Evolutionary conservation across 225 moss, liverwort and hornwort species (phyloP), one percentile per base, ranked within the genome.

Genomic region (Antitrichia curtipendula): DNA sequence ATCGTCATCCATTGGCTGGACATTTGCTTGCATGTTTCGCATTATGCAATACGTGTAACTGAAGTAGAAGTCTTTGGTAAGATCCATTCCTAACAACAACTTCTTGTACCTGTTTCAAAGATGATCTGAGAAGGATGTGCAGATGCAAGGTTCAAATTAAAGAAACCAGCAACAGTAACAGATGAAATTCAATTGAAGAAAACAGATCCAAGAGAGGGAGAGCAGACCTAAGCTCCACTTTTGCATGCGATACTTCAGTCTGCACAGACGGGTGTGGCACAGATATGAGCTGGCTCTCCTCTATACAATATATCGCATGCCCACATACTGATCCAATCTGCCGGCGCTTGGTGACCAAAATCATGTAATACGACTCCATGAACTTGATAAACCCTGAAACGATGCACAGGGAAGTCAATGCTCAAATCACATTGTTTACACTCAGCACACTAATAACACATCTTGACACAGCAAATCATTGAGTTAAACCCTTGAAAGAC

Each of bases 1-100:
- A 50, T 94, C 95, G 87, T 94, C 91, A 71, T 95, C 91, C 78
- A 88, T 82, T 49, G 90, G 82, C 84, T 85, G 92, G 53, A 94
- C 95, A 89, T 96, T 98, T 32, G 95, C 91, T 91, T 98, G 98
- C 90, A 98, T 92, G 81, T 93, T 96, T 82, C 92, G 95, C 98
- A 98, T 98, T 61, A 98, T 93, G 82, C 95, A 93, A 78, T 98
- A 98, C 29, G 97, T 97, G 88, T 98, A 96, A 93, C 98, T 98
- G 91, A 98, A 98, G 95, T 96, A 98, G 78, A 98, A 98, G 88
- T 98, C 98, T 89, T 98, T 98, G 31, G 95, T 98, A 53, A 98
- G 97, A 80, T 97, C 98, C 82, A 98, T 95, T 77, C 97, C 97
- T 81, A 96, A 92, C 54, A 98, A 91, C 90, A 98, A 91, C 87